Evolutionary conservation across 148 eudicot species (phyloP).

Genomic region (Rhododendron molle): DNA sequence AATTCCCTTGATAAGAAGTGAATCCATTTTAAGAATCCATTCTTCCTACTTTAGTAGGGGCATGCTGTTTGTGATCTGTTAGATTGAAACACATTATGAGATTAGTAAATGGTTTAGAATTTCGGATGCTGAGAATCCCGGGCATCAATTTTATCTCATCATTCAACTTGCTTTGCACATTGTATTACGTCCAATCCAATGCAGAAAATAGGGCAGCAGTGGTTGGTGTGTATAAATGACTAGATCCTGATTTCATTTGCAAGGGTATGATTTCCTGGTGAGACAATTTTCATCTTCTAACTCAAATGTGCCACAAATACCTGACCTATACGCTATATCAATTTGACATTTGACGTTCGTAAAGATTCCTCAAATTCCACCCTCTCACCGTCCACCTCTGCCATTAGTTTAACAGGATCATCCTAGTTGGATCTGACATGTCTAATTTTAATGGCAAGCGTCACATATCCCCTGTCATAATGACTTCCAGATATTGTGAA

Average conservation of each 20-base stretch:
- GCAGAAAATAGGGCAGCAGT: background rate
- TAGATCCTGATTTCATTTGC: background rate
- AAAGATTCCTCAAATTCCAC: background rate
- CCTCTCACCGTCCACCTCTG: background rate
- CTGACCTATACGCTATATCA: background rate
- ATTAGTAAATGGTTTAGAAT: background rate
- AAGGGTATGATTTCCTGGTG: background rate
- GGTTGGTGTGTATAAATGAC: background rate
- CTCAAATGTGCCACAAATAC: background rate
- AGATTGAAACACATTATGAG: background rate
- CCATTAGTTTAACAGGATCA: background rate
- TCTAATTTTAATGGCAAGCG: background rate
- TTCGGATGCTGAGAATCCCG: background rate
- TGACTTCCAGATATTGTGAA: background rate
- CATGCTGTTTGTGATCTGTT: background rate
- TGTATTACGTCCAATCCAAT: background rate
- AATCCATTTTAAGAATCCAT: background rate
- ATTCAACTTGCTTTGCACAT: background rate
- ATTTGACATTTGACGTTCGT: background rate
- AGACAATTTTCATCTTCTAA: background rate
- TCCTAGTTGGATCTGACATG: background rate
- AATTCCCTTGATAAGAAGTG: background rate
- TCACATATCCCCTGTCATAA: background rate
- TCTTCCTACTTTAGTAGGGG: background rate
- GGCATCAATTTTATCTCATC: background rate